These are phyloP conservation scores for Ostreobium quekettii DNA, from an alignment of 139 green algal genomes.

Conservation along the genomic window DNA sequence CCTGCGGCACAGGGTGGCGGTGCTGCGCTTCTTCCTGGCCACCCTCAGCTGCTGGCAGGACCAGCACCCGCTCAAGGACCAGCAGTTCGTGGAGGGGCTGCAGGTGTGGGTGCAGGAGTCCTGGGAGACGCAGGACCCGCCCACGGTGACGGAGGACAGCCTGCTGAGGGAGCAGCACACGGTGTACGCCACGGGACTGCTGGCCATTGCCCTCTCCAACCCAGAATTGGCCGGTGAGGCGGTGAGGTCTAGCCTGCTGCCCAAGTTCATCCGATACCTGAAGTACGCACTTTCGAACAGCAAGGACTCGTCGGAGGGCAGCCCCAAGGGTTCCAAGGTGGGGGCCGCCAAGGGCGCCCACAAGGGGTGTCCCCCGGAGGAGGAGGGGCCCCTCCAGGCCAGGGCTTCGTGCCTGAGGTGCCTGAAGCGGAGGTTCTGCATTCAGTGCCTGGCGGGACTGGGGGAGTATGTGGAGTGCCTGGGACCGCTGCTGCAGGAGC, in stretches of 20 bases:
- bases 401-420: conserved; percentile 8
- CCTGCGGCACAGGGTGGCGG: conserved; percentile 21
- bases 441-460: conserved; percentile 24
- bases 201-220: conserved; percentile 33
- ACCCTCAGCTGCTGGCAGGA: conserved; percentile 33
- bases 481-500: conserved; percentile 28
- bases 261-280: conserved; percentile 22
- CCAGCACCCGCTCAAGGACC: conserved; percentile 47
- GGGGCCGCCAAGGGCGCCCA: too few relatives aligned
- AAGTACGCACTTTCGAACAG: conserved; percentile 5
- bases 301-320: not conserved
- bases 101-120: conserved; percentile 26
- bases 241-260: conserved; percentile 28
- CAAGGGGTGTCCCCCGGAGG: too few relatives aligned
- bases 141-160: conserved; percentile 10
- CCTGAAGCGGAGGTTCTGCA: conserved; percentile 20
- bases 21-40: conserved; percentile 37
- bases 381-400: not conserved
- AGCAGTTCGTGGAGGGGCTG: conserved; percentile 33
- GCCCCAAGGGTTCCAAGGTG: too few relatives aligned
- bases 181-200: conserved; percentile 34
- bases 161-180: conserved; percentile 28
- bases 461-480: conserved; percentile 52
- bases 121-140: conserved; percentile 16
- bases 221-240: conserved; percentile 35